Conservation (phyloP, 1,139 yeast species). For the Pichia sp. region DNA sequence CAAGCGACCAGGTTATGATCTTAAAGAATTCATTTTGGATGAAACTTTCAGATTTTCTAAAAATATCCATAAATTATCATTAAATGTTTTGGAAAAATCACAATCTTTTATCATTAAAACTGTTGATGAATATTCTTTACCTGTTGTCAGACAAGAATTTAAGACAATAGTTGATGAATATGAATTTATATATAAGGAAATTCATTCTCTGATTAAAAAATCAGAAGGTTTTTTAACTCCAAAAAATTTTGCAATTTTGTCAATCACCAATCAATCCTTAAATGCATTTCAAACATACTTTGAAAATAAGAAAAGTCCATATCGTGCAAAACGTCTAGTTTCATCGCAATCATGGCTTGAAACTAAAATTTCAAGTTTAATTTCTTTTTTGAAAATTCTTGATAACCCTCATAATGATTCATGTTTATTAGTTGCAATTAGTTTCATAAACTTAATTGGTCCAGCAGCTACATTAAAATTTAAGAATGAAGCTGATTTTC, state of each 20-base stretch:
- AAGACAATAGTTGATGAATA: slow-evolving; percentile 33
- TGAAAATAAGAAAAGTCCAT: slow-evolving; percentile 32
- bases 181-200: slow-evolving; percentile 40
- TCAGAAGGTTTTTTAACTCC: slow-evolving; percentile 43
- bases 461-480: slow-evolving; percentile 25
- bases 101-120: slow-evolving; percentile 18
- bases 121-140: slow-evolving; percentile 22
- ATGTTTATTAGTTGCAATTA: slow-evolving; percentile 30
- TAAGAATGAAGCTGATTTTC: slow-evolving; percentile 18
- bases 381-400: slow-evolving; percentile 44
- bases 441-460: slow-evolving; percentile 31
- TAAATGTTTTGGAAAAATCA: slow-evolving; percentile 26
- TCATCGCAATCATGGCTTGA: slow-evolving; percentile 50
- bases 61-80: slow-evolving; percentile 43
- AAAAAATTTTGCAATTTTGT: slow-evolving; percentile 50
- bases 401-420: slow-evolving; percentile 31
- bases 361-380: slow-evolving; percentile 42
- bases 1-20: slow-evolving; percentile 14
- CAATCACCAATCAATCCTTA: slow-evolving; percentile 50
- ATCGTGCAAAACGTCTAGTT: slow-evolving; percentile 40
- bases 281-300: slow-evolving; percentile 39
- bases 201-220: slow-evolving; percentile 36
- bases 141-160: slow-evolving; percentile 34
- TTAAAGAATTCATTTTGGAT: slow-evolving; percentile 33
- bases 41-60: slow-evolving; percentile 59